Base-by-base conservation (phyloP, 495 filamentous ascomycete species). In the Daldinia loculata region DNA sequence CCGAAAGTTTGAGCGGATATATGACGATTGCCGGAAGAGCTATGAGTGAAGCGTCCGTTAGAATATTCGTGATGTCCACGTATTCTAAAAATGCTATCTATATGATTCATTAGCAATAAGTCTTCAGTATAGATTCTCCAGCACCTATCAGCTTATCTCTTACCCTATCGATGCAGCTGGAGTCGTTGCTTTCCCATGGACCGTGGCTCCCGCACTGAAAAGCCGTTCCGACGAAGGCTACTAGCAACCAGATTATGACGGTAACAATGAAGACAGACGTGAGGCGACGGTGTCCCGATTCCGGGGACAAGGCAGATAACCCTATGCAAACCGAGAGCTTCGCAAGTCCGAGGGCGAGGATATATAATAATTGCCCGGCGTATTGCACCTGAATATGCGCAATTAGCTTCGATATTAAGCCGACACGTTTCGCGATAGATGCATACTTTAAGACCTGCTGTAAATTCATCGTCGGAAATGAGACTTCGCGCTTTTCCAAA, bases 41-140 rank as follows among this genome's bases (percentile, higher is more conserved):
- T 4, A 84, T 75, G 29, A 86, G 74, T 0, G 74, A 80, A 15
- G 39, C 63, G 43, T 86, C 82, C 3, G 79, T 80, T n/a, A 85
- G 15, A 26, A 85, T 79, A 36, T 83, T 85, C 3, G 77, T 75
- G 41, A 80, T 67, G 29, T 69, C 76, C 26, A 84, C 77, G 56
- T 80, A 84, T 39, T 78, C 76, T 63, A 80, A 74, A 75, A 83
- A 84, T 6, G 79, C 74, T 12, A 36, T 53, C 81, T 81, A 41
- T 38, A 53, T 9, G 3, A 5, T 15, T 15, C 4, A 52, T 67
- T 41, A 64, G 58, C 34, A 52, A 24, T 24, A 12, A 19, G 17
- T 24, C 32, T 12, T 15, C 26, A 12, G 9, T 34, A 15, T 17
- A 11, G 19, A 62, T 15, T 77, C 56, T 26, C 4, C 8, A 29